These are phyloP conservation scores for Triticum aestivum DNA, from an alignment of 176 grass and related monocot genomes.

Conservation along the genomic window DNA sequence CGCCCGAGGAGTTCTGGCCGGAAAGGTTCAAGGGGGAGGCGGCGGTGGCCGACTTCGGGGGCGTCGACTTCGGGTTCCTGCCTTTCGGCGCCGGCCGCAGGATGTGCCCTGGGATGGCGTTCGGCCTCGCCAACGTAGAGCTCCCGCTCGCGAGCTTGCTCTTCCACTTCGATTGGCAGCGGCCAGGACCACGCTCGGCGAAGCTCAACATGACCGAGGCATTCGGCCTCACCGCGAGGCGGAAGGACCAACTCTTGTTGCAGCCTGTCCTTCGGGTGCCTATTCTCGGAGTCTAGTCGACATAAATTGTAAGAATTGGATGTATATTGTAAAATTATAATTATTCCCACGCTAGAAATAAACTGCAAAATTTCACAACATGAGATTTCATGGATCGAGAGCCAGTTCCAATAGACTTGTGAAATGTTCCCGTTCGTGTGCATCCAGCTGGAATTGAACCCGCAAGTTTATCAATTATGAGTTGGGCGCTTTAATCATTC, in stretches of 20 bases:
- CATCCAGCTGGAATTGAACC: too few relatives aligned
- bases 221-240: background rate
- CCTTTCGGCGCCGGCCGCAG: constrained; percentile 26
- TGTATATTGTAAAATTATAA: too few relatives aligned
- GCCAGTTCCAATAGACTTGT: too few relatives aligned
- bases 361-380: too few relatives aligned
- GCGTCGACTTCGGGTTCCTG: background rate
- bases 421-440: too few relatives aligned
- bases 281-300: background rate
- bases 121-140: constrained; percentile 31
- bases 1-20: background rate
- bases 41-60: background rate
- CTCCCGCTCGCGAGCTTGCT: constrained; percentile 15
- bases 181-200: accelerated
- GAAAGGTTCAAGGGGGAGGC: background rate
- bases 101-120: constrained; percentile 34
- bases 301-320: background rate
- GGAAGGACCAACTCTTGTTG: background rate
- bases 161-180: background rate
- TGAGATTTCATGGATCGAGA: too few relatives aligned
- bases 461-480: too few relatives aligned
- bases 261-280: background rate
- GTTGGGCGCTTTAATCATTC: too few relatives aligned
- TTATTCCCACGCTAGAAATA: too few relatives aligned
- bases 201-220: background rate